These are phyloP conservation scores for Fraxinus latifolia DNA, from an alignment of 305 asterid genomes.

Conservation along the genomic window DNA sequence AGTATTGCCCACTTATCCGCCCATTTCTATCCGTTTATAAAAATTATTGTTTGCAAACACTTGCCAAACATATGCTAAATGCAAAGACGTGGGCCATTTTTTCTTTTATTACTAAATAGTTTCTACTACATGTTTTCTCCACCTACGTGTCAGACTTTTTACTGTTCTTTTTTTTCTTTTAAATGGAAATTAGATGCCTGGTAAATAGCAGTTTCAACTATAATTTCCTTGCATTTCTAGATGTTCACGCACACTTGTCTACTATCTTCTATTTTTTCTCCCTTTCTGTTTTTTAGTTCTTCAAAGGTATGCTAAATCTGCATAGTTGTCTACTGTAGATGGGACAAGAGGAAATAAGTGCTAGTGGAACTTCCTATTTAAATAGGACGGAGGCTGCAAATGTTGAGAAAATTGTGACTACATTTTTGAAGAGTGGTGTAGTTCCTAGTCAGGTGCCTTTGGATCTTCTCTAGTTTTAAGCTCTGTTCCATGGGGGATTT, in stretches of 20 bases:
- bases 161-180: neutral
- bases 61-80: neutral
- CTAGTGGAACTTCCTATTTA: constrained; percentile 96
- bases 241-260: constrained; percentile 14
- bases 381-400: constrained; percentile 99
- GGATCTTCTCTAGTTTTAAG: constrained; percentile 10
- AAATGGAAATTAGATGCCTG: neutral
- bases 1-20: neutral
- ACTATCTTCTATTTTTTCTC: constrained; percentile 11
- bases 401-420: constrained; percentile 95
- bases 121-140: neutral
- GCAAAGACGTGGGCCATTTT: constrained; percentile 7
- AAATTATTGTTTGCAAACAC: neutral
- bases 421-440: constrained; percentile 96
- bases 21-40: neutral
- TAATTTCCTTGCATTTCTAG: constrained; percentile 7
- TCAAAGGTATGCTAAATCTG: constrained; percentile 11
- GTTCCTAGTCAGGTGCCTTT: constrained; percentile 88
- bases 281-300: constrained; percentile 12
- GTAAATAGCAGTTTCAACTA: neutral
- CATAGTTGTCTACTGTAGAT: constrained; percentile 49
- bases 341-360: constrained; percentile 99
- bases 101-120: neutral
- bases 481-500: constrained; percentile 15
- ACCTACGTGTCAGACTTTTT: neutral